Evolutionary conservation across 1,139 yeast species (phyloP).

Genomic region (Wickerhamomyces sp.): DNA sequence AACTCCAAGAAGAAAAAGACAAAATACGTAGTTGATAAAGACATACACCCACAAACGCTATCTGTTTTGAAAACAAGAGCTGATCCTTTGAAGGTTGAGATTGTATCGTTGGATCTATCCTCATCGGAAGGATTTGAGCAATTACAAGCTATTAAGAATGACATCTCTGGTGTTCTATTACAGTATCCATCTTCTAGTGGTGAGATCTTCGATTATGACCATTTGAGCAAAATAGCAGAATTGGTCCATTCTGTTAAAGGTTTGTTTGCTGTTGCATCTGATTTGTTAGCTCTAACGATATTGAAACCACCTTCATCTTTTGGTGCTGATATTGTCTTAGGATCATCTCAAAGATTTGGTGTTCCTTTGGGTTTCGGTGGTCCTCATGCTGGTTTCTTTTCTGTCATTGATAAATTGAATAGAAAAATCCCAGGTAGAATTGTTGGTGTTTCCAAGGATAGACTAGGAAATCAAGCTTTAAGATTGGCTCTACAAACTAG

Average conservation of each 20-base stretch:
- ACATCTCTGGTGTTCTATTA: conserved; percentile 75
- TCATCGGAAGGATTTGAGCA: conserved; percentile 36
- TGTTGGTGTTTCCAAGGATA: conserved; percentile 89
- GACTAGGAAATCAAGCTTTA: conserved; percentile 83
- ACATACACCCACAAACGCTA: conserved; percentile 82
- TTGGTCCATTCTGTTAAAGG: conserved; percentile 70
- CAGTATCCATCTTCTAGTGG: conserved; percentile 95
- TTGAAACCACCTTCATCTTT: conserved; percentile 79
- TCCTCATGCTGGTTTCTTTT: conserved; percentile 97
- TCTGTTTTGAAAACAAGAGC: conserved; percentile 80
- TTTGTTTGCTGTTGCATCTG: conserved; percentile 81
- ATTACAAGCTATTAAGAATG: conserved; percentile 34
- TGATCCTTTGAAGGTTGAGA: conserved; percentile 61
- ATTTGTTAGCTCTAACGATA: conserved; percentile 80
- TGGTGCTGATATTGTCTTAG: conserved; percentile 91
- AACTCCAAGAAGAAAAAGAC: conserved; percentile 61
- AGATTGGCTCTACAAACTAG: conserved; percentile 95
- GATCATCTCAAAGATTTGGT: conserved; percentile 93
- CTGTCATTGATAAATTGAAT: conserved; percentile 72
- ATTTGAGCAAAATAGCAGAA: conserved; percentile 53
- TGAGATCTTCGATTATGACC: conserved; percentile 44
- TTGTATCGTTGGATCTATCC: conserved; percentile 56
- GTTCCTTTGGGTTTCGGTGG: conserved; percentile 98
- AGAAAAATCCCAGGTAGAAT: conserved; percentile 96
- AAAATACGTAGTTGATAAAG: conserved; percentile 67